Evolutionary conservation across 805 yeast species (phyloP), one percentile per base, ranked within the genome.

Genomic region (Hanseniaspora clermontiae): DNA sequence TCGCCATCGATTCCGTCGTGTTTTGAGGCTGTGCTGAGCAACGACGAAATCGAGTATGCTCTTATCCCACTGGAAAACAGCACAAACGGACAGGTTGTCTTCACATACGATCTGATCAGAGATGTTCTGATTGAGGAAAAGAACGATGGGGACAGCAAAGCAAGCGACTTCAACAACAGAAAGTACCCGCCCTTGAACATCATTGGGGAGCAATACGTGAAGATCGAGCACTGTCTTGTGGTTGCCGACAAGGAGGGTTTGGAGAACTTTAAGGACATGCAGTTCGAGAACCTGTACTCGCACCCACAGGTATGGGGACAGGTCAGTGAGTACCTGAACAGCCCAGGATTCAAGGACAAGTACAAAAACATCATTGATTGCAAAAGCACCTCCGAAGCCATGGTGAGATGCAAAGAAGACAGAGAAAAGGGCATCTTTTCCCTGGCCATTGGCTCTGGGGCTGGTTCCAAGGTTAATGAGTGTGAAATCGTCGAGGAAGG

Each of bases 271-370:
- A 40, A 15, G 12, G 15, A 14, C 3, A 32, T 43, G 4, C 14
- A 36, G 8, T 76, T 89, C 52, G 68, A 65, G 15, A 77, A 74
- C 36, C 77, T 91, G 19, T 87, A 86, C 70, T 86, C 96, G 3
- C 98, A 91, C 69, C 97, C 98, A 1, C 98, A 91, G 68, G 98
- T 90, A 0, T 91, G 98, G 98, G 95, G 96, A 10, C 98, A 91
- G 66, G 83, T 87, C 51, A 72, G 76, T 2, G 66, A 71, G 24
- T 93, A 86, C 71, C 65, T 85, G 43, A 65, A 72, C 19, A 60
- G 54, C 14, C 29, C 36, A 5, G 52, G 58, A 60, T 59, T 72
- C 65, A 58, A 64, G 43, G 56, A 65, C 14, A 65, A 64, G 48
- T 67, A 71, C 40, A 68, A 70, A 15, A 62, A 67, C 52, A 75